phyloP scores from a whole-genome alignment of 352 stramenopile species.

The Globisporangium lucens region DNA sequence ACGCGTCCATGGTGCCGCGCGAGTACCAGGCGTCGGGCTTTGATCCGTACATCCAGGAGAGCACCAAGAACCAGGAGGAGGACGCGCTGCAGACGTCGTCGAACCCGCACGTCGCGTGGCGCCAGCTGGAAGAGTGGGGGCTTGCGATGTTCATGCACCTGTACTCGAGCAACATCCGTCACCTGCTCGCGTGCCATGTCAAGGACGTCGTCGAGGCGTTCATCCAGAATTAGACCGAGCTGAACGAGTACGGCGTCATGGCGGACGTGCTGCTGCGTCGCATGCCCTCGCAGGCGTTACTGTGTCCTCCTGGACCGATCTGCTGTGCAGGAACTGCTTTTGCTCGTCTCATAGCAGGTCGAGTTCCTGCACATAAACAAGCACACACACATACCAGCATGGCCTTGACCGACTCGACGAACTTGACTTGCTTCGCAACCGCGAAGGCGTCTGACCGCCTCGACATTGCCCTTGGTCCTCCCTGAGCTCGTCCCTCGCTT shows the following conservation, averaged over 20 bases:
- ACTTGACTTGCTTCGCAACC: not conserved
- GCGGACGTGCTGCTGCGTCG: constrained; percentile 72
- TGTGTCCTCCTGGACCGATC: constrained; percentile 55
- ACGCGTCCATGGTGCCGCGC: constrained; percentile 58
- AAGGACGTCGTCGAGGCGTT: constrained; percentile 85
- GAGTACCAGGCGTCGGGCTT: constrained; percentile 86
- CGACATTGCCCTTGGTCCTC: constrained; percentile 1
- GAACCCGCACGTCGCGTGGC: constrained; percentile 69
- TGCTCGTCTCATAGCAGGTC: constrained; percentile 8
- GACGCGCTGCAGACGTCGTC: constrained; percentile 74
- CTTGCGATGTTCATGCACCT: constrained; percentile 86
- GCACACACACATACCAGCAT: not conserved
- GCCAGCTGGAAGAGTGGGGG: constrained; percentile 71
- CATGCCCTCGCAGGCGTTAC: constrained; percentile 63
- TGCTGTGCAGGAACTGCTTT: constrained; percentile 4
- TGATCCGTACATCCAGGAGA: constrained; percentile 61
- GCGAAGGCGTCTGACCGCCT: constrained; percentile 1
- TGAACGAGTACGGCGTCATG: constrained; percentile 79
- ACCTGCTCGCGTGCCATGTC: constrained; percentile 76
- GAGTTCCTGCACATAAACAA: not conserved
- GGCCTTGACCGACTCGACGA: too few species aligned
- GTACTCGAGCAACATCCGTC: constrained; percentile 81
- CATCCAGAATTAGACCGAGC: constrained; percentile 71
- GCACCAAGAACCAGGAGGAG: constrained; percentile 60
- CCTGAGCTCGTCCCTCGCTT: not conserved